A percentile compares a stretch with the other conserved stretches of the same genome.
phyloP scores from a whole-genome alignment of 2,329 filamentous ascomycete species.

The Oidium heveae region DNA sequence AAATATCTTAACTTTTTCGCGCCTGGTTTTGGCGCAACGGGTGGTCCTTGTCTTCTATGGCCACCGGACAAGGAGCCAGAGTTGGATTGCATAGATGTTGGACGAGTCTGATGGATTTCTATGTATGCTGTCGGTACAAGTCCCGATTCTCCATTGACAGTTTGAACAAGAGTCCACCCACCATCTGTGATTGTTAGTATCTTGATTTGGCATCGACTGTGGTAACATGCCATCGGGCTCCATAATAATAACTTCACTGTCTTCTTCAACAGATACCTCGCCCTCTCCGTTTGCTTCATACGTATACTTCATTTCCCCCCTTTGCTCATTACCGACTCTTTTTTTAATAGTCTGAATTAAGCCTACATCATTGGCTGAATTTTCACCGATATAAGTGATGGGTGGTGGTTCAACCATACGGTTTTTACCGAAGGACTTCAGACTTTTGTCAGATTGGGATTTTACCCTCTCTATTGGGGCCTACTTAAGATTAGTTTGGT shows the following conservation, averaged over 20 bases:
- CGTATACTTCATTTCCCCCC: constrained; percentile 69
- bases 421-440: constrained; percentile 23
- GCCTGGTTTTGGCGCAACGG: constrained; percentile 69
- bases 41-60: constrained; percentile 20
- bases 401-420: constrained; percentile 76
- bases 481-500: no score
- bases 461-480: neutral
- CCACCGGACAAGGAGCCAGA: constrained; percentile 42
- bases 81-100: constrained; percentile 53
- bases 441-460: constrained; percentile 4
- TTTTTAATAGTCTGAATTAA: constrained; percentile 14
- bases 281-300: constrained; percentile 64
- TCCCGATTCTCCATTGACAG: constrained; percentile 43
- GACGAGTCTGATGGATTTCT: constrained; percentile 37
- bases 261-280: constrained; percentile 59
- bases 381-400: constrained; percentile 46
- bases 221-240: constrained; percentile 58
- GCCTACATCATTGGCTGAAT: constrained; percentile 23
- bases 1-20: constrained; percentile 90
- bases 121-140: constrained; percentile 74
- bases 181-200: constrained; percentile 37
- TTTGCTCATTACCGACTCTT: constrained; percentile 25
- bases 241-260: constrained; percentile 49
- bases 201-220: neutral
- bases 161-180: constrained; percentile 72